Evolutionary conservation across 2,329 filamentous ascomycete species (phyloP).

Genomic region (Beauveria scarabaeidicola): DNA sequence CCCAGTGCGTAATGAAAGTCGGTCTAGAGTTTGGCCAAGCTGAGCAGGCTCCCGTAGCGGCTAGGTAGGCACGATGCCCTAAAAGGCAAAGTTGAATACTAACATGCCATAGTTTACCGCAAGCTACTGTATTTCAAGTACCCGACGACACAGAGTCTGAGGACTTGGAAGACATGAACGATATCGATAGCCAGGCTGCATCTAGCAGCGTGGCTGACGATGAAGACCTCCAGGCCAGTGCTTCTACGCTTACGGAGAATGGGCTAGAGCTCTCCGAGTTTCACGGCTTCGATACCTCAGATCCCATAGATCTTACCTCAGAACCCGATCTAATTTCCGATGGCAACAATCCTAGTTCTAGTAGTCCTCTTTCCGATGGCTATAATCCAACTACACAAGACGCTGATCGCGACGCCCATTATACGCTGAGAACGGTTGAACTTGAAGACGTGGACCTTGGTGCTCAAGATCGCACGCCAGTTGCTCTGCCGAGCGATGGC

Average conservation of each 20-base stretch:
- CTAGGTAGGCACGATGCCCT: not conserved
- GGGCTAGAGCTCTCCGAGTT: not conserved
- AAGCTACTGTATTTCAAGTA: conserved; percentile 29
- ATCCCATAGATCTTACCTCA: conserved; percentile 8
- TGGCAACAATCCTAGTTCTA: not conserved
- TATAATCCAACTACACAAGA: not conserved
- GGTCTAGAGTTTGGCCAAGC: conserved; percentile 23
- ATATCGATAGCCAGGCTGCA: not conserved
- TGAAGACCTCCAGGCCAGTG: not conserved
- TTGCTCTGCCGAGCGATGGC: not conserved
- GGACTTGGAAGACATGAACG: not conserved
- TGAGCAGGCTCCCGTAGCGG: not conserved
- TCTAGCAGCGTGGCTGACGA: conserved; percentile 20
- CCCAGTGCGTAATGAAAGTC: conserved; percentile 30
- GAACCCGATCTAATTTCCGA: conserved; percentile 2
- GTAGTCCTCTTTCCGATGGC: not conserved
- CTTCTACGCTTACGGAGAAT: not conserved
- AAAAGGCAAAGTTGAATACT: conserved; percentile 1
- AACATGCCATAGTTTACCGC: conserved; percentile 16
- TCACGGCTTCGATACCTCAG: not conserved
- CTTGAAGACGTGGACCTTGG: not conserved
- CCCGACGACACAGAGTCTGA: conserved; percentile 32
- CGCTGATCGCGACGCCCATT: not conserved
- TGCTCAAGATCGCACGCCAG: not conserved
- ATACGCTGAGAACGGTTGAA: not conserved